Evolutionary conservation across 179 eudicot genomes (phyloP), one percentile per base, ranked within the genome.

Genomic region (Beta corolliflora): DNA sequence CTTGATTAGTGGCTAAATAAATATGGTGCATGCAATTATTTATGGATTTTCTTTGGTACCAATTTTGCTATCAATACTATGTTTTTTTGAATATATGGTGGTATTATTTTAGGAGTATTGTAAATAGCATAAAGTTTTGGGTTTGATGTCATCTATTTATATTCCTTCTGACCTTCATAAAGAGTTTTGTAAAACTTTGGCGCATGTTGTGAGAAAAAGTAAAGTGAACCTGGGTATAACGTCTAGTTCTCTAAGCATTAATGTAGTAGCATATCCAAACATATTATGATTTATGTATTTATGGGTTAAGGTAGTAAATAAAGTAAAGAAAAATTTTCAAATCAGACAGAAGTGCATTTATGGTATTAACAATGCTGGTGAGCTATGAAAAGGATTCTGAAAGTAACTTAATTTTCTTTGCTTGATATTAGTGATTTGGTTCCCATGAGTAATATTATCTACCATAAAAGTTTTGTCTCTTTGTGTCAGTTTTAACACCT

Each of bases 281-380:
- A 69, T 76, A 79, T 80, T 46, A 55, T 50, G n/a, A 48, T 56
- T 71, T 56, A 61, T 81, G 71, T 75, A 69, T 41, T 12, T 78
- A 70, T 78, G 67, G 75, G 73, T 45, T 50, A 45, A 73, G 54
- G 54, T n/a, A 5, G 69, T 45, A 72, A 75, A 75, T 78, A 63
- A 52, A 63, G 6, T 25, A 21, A 53, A 76, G 9, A 59, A 59
- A 59, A 19, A 25, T 5, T 64, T 21, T 36, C 29, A 58, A 55
- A 79, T n/a, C n/a, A n/a, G n/a, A n/a, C n/a, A 36, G 79, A 73
- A 52, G 36, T 83, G 79, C 83, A 83, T 76, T 85, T 73, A 81
- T 79, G 77, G 77, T 18, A 36, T 64, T 64, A 76, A 52, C 59
- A 54, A n/a, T n/a, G n/a, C n/a, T n/a, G n/a, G n/a, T n/a, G 71